phyloP scores from a whole-genome alignment of 305 asterid genomes.

The Fraxinus platypoda region DNA sequence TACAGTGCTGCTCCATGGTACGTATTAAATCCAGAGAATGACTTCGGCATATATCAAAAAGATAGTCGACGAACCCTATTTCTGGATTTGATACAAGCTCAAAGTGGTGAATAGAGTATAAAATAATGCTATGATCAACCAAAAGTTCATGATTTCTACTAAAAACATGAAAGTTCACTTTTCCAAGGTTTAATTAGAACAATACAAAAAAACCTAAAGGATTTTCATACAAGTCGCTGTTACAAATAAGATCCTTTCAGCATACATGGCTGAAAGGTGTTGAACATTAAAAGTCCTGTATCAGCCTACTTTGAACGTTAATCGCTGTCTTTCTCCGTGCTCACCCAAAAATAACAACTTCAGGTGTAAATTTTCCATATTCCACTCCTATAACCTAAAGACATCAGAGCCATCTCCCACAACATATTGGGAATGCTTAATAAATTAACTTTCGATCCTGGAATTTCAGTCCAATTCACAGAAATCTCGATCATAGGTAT shows the following conservation, averaged over 20 bases:
- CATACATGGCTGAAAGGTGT: neutral
- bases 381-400: slow-evolving; percentile 83
- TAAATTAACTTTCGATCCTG: slow-evolving; percentile 87
- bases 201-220: neutral
- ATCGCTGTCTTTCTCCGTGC: neutral
- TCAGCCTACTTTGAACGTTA: neutral
- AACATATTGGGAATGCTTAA: slow-evolving; percentile 90
- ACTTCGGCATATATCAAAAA: neutral
- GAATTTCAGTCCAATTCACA: slow-evolving; percentile 89
- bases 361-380: slow-evolving; percentile 73
- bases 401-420: slow-evolving; percentile 96
- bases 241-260: neutral
- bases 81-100: neutral
- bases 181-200: neutral
- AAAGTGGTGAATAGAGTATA: neutral
- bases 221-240: neutral
- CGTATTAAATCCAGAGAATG: neutral
- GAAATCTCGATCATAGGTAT: slow-evolving; percentile 88
- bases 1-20: neutral
- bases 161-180: neutral
- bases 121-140: neutral
- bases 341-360: slow-evolving; percentile 2
- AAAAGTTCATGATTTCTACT: neutral
- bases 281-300: neutral
- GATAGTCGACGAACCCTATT: neutral